Evolutionary conservation across 2,329 filamentous ascomycete genomes (phyloP).

Genomic region (Xylariaceae sp.): DNA sequence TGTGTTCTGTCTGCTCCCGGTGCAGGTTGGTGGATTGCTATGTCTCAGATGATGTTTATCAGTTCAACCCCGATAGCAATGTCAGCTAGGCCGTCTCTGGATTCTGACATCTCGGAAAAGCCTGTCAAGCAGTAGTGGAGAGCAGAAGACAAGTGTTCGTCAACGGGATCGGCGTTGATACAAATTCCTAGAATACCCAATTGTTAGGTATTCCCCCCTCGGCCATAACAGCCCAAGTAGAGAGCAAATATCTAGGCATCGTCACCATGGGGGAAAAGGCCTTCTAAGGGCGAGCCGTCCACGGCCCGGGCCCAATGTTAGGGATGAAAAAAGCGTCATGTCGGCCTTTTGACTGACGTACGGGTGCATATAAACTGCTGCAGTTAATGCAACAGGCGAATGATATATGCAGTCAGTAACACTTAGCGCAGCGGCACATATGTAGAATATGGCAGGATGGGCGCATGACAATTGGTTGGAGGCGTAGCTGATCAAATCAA

Average conservation of each 20-base stretch:
- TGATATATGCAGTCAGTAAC: constrained; percentile 8
- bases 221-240: too few relatives aligned
- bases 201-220: too few relatives aligned
- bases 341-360: constrained; percentile 7
- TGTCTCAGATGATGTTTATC: neutral
- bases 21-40: neutral
- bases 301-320: neutral
- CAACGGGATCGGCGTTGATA: too few relatives aligned
- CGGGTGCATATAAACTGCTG: constrained; percentile 8
- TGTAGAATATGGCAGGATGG: constrained; percentile 7
- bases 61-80: neutral
- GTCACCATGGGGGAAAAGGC: neutral
- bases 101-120: too few relatives aligned
- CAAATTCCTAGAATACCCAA: too few relatives aligned
- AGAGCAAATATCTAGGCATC: too few relatives aligned
- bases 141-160: too few relatives aligned
- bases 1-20: neutral
- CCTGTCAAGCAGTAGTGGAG: too few relatives aligned
- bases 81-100: neutral
- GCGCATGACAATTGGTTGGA: constrained; percentile 15
- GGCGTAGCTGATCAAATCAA: constrained; percentile 17
- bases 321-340: constrained; percentile 11
- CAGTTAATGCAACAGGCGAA: constrained; percentile 11
- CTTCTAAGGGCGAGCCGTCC: constrained; percentile 4
- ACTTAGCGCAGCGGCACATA: constrained; percentile 11